Conservation (phyloP, 768 basidiomycete genomes). For the Collybia mongolica region DNA sequence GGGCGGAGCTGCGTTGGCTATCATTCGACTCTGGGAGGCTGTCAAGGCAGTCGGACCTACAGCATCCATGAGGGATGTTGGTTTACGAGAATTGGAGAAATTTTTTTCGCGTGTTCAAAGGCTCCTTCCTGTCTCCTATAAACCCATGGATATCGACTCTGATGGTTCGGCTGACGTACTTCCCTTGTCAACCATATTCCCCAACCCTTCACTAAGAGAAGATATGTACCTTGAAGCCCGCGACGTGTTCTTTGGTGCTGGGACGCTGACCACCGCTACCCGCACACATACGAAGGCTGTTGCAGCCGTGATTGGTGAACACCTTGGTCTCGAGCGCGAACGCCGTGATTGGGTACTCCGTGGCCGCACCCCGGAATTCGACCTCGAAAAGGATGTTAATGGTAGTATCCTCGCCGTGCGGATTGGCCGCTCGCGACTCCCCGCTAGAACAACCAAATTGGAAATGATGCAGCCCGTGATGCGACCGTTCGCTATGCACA, state of each 20-base stretch:
- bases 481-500: slow-evolving; percentile 86
- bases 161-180: slow-evolving; percentile 16
- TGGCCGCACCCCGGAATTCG: slow-evolving; percentile 65
- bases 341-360: slow-evolving; percentile 68
- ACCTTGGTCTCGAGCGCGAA: slow-evolving; percentile 68
- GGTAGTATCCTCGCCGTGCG: slow-evolving; percentile 55
- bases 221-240: slow-evolving; percentile 86
- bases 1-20: slow-evolving; percentile 39
- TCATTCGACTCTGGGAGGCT: slow-evolving; percentile 71
- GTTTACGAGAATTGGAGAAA: slow-evolving; percentile 79
- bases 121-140: slow-evolving; percentile 51
- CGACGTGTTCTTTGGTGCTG: slow-evolving; percentile 89
- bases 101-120: slow-evolving; percentile 74
- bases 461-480: slow-evolving; percentile 29
- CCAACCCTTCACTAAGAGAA: slow-evolving; percentile 78
- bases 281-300: slow-evolving; percentile 49
- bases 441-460: slow-evolving; percentile 38
- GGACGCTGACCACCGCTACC: slow-evolving; percentile 49
- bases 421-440: slow-evolving; percentile 62
- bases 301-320: slow-evolving; percentile 52
- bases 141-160: slow-evolving; percentile 39
- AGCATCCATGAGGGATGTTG: slow-evolving; percentile 58
- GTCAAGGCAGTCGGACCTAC: slow-evolving; percentile 51
- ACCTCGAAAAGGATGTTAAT: slow-evolving; percentile 66
- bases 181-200: slow-evolving; percentile 47